Base-by-base conservation (phyloP, 306 rosid genomes). In the Corylus americana region DNA sequence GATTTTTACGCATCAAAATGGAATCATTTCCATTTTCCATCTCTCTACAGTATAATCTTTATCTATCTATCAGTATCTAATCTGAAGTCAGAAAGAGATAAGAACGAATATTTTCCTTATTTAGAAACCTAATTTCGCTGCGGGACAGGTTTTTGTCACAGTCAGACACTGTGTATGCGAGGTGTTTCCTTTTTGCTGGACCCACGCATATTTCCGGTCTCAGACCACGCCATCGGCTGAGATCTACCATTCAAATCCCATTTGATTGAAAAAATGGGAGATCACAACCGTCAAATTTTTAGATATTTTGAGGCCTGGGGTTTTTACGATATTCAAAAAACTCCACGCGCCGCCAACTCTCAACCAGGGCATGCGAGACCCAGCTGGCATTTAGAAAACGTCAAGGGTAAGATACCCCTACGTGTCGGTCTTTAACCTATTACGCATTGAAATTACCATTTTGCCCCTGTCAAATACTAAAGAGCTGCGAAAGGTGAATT, bases 21-120 rank as follows among this genome's bases (percentile, higher is more conserved):
- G 35, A 2, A 31, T 77, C 18, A 35, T 29, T 1, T 27, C 10
- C 11, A 48, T 48, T 48, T 47, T 48, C 51, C 51, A 8, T 48
- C 3, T 48, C 8, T 53, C 20, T 16, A 17, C 1, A 53, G 14
- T 16, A 9, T 9, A 58, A 12, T 22, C 66, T 10, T 22, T 31
- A n/a, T n/a, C 35, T 5, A 71, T 13, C 35, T 45, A 37, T 66
- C 69, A 7, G 8, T 47, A 2, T 61, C 53, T 4, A 8, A 27
- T 62, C 10, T 20, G 45, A 62, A 3, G 68, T 55, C n/a, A 39
- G 39, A 3, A 3, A 27, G 17, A 70, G 83, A 83, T 83, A 76
- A 87, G 86, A 17, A 45, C 78, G 84, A 79, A 90, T 87, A 57
- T 27, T 82, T 80, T 74, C 83, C 42, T 11, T 8, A 81, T 77